These are phyloP conservation scores for Ophiostoma perfectum DNA, from an alignment of 2,329 filamentous ascomycete genomes.

Conservation along the genomic window DNA sequence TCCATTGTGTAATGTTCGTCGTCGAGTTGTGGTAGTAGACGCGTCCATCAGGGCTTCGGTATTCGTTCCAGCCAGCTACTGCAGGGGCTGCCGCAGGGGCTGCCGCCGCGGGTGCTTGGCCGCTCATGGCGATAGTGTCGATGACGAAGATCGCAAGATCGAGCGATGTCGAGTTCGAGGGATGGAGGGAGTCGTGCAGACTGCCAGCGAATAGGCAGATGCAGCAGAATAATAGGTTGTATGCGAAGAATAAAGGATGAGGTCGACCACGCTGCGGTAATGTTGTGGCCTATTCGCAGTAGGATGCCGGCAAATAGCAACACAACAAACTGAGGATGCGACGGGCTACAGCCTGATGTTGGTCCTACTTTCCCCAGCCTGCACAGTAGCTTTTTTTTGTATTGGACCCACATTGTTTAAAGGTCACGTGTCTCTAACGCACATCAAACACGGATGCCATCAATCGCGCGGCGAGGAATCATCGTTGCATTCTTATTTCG, in stretches of 20 bases:
- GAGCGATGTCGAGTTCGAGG: neutral
- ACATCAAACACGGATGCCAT: too few species aligned
- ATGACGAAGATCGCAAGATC: neutral
- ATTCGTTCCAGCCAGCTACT: conserved; percentile 65
- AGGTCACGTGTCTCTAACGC: neutral
- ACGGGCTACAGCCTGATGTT: conserved; percentile 12
- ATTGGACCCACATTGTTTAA: neutral
- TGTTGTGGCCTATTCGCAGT: neutral
- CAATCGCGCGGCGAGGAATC: too few species aligned
- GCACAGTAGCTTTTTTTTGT: neutral
- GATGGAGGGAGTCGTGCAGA: neutral
- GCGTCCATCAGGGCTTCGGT: conserved; percentile 73
- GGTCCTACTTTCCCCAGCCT: neutral
- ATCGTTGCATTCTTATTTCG: too few species aligned
- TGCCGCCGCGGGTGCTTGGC: conserved; percentile 31
- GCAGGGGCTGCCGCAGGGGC: neutral
- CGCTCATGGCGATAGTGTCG: conserved; percentile 50
- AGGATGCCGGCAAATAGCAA: neutral
- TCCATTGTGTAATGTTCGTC: conserved; percentile 89
- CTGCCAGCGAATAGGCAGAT: neutral
- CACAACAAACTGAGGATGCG: conserved; percentile 7
- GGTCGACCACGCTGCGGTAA: neutral
- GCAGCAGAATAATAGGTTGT: neutral
- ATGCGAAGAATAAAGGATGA: neutral
- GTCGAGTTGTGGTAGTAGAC: conserved; percentile 85